phyloP scores from a whole-genome alignment of 192 early-diverging fungal species.

The Allomyces javanicus region DNA sequence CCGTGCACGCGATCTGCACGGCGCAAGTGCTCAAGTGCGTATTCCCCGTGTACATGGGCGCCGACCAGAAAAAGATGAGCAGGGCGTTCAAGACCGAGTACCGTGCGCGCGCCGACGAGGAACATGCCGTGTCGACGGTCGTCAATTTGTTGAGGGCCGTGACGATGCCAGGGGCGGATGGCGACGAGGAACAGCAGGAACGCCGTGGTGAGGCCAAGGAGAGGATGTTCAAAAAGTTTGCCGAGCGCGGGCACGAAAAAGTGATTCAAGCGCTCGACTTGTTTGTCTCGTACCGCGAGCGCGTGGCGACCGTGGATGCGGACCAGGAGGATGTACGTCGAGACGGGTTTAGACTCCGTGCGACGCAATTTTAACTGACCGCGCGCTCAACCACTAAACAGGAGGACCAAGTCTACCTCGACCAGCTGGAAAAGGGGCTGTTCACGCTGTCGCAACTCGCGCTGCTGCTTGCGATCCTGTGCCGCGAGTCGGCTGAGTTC shows the following conservation, averaged over 20 bases:
- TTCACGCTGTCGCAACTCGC: neutral
- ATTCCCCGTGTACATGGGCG: slow-evolving; percentile 67
- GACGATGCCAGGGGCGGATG: too few species aligned
- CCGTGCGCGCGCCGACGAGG: slow-evolving; percentile 60
- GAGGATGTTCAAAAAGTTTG: neutral
- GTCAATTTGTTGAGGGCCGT: neutral
- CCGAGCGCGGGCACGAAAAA: neutral
- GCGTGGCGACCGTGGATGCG: neutral
- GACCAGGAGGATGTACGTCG: too few species aligned
- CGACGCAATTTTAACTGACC: too few species aligned
- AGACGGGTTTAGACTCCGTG: too few species aligned
- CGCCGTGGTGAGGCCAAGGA: neutral
- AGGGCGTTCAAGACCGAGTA: slow-evolving; percentile 45
- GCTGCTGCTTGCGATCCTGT: neutral
- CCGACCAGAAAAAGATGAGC: slow-evolving; percentile 54
- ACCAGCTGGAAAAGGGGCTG: neutral
- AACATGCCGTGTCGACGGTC: slow-evolving; percentile 19
- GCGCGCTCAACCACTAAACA: neutral
- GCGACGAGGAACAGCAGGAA: too few species aligned
- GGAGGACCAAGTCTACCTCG: neutral
- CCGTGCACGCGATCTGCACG: slow-evolving; percentile 63
- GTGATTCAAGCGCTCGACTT: neutral
- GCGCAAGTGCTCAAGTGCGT: slow-evolving; percentile 59
- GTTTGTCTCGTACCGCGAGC: neutral
- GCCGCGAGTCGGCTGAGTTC: neutral